Base-by-base conservation (phyloP, 768 basidiomycete species). In the Termitomyces bulborhizus region DNA sequence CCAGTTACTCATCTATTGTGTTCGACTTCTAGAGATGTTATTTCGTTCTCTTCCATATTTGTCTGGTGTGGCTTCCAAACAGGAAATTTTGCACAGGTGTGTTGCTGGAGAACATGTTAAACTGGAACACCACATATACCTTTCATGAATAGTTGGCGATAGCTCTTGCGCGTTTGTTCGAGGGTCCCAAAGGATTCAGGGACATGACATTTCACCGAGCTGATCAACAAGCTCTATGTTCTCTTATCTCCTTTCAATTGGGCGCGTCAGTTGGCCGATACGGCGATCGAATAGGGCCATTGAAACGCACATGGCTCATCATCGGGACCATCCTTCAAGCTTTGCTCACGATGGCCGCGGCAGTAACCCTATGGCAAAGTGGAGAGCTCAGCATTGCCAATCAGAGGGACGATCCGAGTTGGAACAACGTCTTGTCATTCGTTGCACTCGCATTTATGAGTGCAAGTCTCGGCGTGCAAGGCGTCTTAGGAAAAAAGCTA, bases 1-100 rank as follows among this genome's bases (percentile, higher is more conserved):
- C 11, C 12, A 12, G 37, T 50, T 18, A 5, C 26, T 50, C 37
- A 50, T 50, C 27, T 16, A 27, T 1, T 27, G 7, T 26, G 6
- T 13, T 3, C n/a, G 1, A 27, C 18, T 55, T 16, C 37, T 57
- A 90, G 88, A 13, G 86, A 88, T 62, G 80, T 81, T 1, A 74
- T 91, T 29, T 83, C 82, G 4, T 92, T 93, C 73, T 82, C 87
- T 45, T 86, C 90, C 1, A 74, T 90, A 48, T 92, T 83, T 67
- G 82, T 92, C 9, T 93, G 90, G 88, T 88, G 85, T 67, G 89
- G 85, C 13, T 92, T 91, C 69, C 90, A 92, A 69, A 91, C 89
- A 0, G 89, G 87, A 50, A 90, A 90, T 65, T 82, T 82, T 60
- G 76, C 82, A 12, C 85, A 88, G 73, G 85, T 85, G 63, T 54